phyloP scores from a whole-genome alignment of 1,284 basidiomycete species.

The Marasmius oreades region DNA sequence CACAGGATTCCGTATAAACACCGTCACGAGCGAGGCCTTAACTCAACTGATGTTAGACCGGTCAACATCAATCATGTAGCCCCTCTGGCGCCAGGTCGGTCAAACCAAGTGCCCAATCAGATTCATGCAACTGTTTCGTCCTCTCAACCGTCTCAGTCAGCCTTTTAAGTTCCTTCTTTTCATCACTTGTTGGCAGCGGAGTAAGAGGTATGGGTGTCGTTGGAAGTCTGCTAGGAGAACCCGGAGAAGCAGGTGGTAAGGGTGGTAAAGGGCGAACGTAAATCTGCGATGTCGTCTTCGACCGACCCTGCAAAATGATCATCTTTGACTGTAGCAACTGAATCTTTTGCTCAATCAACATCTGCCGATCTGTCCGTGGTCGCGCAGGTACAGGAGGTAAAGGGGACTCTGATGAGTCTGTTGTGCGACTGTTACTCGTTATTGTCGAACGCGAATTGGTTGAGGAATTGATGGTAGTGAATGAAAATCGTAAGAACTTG shows the following conservation, averaged over 20 bases:
- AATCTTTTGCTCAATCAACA: conserved; percentile 4
- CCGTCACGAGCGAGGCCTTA: too few species aligned
- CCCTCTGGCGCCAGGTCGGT: conserved; percentile 6
- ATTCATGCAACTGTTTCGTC: conserved; percentile 10
- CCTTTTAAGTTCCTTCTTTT: conserved; percentile 4
- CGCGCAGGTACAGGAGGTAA: conserved; percentile 9
- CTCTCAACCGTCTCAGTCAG: conserved; percentile 3
- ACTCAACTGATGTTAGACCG: too few species aligned
- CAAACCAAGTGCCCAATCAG: conserved; percentile 10
- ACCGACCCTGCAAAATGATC: conserved; percentile 7
- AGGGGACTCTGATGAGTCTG: background rate
- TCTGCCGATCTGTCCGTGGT: conserved; percentile 11
- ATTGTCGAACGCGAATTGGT: conserved; percentile 1
- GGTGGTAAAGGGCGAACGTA: background rate
- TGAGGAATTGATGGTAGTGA: background rate
- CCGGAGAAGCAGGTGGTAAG: background rate
- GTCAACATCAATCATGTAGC: background rate
- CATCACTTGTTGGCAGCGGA: background rate
- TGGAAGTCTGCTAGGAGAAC: background rate
- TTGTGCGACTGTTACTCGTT: background rate
- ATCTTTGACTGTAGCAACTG: conserved; percentile 2
- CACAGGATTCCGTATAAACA: too few species aligned
- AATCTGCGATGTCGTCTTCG: too few species aligned
- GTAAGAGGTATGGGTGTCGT: background rate
- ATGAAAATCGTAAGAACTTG: background rate